A percentile compares a stretch with the other conserved stretches of the same genome.
Evolutionary conservation across 2,329 filamentous ascomycete genomes (phyloP).

Genomic region (Pseudogymnoascus sp.): DNA sequence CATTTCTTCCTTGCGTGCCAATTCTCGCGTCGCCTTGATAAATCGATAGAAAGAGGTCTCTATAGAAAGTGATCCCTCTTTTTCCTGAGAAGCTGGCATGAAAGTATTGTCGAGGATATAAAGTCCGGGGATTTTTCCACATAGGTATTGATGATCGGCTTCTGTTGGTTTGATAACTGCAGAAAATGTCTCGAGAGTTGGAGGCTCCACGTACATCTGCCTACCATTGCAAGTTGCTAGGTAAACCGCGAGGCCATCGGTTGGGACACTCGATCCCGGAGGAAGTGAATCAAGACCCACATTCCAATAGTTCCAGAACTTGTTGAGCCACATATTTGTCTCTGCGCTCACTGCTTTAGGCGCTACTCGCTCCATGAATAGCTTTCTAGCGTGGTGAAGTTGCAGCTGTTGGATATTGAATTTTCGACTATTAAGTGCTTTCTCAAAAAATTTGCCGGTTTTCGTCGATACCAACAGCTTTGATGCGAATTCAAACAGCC

Average conservation of each 20-base stretch:
- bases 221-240: neutral
- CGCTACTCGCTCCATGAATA: neutral
- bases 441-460: neutral
- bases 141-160: neutral
- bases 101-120: slow-evolving; percentile 10
- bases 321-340: neutral
- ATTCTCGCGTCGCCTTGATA: slow-evolving; percentile 11
- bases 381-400: neutral
- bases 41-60: slow-evolving; percentile 14
- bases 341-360: neutral
- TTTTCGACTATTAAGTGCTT: neutral
- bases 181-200: neutral
- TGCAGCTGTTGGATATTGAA: neutral
- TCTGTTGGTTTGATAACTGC: neutral
- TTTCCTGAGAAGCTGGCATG: slow-evolving; percentile 12
- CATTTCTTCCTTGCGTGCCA: slow-evolving; percentile 9
- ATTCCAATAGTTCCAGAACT: neutral
- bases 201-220: neutral
- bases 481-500: slow-evolving; percentile 21
- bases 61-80: slow-evolving; percentile 8
- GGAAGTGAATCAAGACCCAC: neutral
- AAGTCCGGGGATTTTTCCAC: neutral
- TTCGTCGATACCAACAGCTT: slow-evolving; percentile 10
- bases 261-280: neutral
- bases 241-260: neutral